Evolutionary conservation across 176 grass and related monocot genomes (phyloP).

Genomic region (Puya raimondii): DNA sequence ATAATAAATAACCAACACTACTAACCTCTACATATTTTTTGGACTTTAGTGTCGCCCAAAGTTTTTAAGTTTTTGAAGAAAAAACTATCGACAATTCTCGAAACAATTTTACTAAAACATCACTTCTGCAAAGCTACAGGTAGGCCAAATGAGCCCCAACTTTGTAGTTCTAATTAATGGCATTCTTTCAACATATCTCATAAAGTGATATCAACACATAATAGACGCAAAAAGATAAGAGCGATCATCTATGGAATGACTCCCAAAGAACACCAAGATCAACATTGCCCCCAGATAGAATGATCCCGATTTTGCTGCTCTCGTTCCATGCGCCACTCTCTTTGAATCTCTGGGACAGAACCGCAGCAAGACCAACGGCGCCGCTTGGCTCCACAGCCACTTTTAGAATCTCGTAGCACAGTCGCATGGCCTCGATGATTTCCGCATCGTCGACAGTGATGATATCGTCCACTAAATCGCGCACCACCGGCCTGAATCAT

Average conservation of each 20-base stretch:
- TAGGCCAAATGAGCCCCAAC: too few relatives aligned
- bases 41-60: too few relatives aligned
- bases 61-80: too few relatives aligned
- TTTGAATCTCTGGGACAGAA: constrained; percentile 66
- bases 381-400: constrained; percentile 76
- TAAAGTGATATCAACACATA: neutral
- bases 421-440: constrained; percentile 77
- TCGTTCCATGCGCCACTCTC: constrained; percentile 49
- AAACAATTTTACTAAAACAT: too few relatives aligned
- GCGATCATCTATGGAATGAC: constrained; percentile 32
- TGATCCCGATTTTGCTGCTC: constrained; percentile 66
- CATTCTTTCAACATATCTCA: neutral
- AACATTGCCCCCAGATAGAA: constrained; percentile 80
- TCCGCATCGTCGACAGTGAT: constrained; percentile 68
- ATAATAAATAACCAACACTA: too few relatives aligned
- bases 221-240: neutral
- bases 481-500: constrained; percentile 66
- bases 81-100: too few relatives aligned
- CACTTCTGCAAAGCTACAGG: too few relatives aligned
- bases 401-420: constrained; percentile 86
- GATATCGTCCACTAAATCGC: constrained; percentile 75
- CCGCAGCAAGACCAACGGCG: constrained; percentile 61
- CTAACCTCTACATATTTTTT: too few relatives aligned
- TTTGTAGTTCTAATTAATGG: too few relatives aligned
- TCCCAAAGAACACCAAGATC: constrained; percentile 76